Conservation (phyloP, 768 basidiomycete genomes). For the Phylloporus sp. region DNA sequence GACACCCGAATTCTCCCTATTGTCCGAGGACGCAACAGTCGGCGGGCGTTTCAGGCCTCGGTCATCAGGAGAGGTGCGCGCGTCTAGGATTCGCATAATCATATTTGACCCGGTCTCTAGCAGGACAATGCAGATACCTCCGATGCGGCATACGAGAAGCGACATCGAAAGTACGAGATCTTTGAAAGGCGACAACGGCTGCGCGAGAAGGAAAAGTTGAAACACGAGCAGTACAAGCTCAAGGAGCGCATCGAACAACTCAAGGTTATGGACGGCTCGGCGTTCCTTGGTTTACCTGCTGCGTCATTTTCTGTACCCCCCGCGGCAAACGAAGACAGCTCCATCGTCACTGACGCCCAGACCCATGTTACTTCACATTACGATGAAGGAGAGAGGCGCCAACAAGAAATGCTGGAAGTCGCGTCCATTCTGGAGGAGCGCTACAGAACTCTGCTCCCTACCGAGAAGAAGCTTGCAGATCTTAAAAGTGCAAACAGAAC, state of each 20-base stretch:
- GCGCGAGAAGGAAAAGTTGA: slow-evolving; percentile 87
- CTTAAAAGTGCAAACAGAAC: slow-evolving; percentile 22
- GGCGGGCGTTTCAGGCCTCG: slow-evolving; percentile 70
- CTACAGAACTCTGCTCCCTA: slow-evolving; percentile 68
- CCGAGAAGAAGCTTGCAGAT: slow-evolving; percentile 46
- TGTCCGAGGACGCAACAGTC: slow-evolving; percentile 48
- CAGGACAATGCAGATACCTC: slow-evolving; percentile 64
- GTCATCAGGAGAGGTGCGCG: slow-evolving; percentile 63
- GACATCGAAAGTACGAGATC: slow-evolving; percentile 81
- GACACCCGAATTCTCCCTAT: slow-evolving; percentile 61
- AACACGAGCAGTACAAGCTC: slow-evolving; percentile 88
- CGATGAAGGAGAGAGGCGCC: slow-evolving; percentile 68
- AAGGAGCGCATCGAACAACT: slow-evolving; percentile 86
- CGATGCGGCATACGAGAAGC: slow-evolving; percentile 73
- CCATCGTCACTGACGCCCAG: slow-evolving; percentile 32
- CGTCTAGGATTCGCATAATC: background rate
- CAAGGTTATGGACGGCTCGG: slow-evolving; percentile 61
- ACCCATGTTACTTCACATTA: slow-evolving; percentile 36
- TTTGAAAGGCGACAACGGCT: slow-evolving; percentile 82
- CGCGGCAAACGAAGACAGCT: slow-evolving; percentile 21
- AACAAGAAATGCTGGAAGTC: slow-evolving; percentile 67
- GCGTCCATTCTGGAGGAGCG: slow-evolving; percentile 65
- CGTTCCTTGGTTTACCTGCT: slow-evolving; percentile 61
- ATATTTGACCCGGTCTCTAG: slow-evolving; percentile 12
- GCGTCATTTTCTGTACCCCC: slow-evolving; percentile 45